Evolutionary conservation across 2,329 filamentous ascomycete species (phyloP).

Genomic region (Fusarium brachygibbosum): DNA sequence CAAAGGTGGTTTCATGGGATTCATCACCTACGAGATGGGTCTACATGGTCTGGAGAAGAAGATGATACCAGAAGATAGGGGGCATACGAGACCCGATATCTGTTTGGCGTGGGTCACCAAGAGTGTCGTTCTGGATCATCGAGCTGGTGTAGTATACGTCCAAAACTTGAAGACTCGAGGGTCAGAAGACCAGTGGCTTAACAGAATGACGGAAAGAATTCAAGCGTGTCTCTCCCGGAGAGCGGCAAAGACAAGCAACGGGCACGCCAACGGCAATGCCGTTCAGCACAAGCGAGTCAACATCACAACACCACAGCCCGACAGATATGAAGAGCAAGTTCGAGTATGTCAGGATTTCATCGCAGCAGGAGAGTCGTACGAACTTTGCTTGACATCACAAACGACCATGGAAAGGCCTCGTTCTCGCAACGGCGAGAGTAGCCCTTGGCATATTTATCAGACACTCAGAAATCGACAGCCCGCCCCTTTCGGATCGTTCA

Average conservation of each 20-base stretch:
- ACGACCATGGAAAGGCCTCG: conserved; percentile 69
- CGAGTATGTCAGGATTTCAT: conserved; percentile 77
- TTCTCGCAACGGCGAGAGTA: conserved; percentile 30
- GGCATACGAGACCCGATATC: conserved; percentile 73
- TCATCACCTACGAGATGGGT: conserved; percentile 86
- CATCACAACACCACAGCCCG: conserved; percentile 58
- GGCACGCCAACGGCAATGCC: conserved; percentile 31
- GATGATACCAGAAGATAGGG: conserved; percentile 46
- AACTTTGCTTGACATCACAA: conserved; percentile 85
- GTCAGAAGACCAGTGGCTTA: conserved; percentile 52
- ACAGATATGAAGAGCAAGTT: conserved; percentile 76
- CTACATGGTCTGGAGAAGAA: conserved; percentile 59
- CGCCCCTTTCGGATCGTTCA: conserved; percentile 86
- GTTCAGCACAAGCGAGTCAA: conserved; percentile 14
- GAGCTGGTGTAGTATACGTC: conserved; percentile 70
- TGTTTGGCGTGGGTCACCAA: conserved; percentile 82
- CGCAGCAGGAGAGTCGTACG: conserved; percentile 84
- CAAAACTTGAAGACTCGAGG: conserved; percentile 61
- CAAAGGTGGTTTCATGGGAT: conserved; percentile 87
- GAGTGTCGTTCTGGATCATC: conserved; percentile 83
- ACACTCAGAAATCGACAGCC: conserved; percentile 79
- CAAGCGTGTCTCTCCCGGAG: conserved; percentile 54
- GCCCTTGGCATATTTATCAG: conserved; percentile 79
- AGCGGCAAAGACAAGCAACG: conserved; percentile 11
- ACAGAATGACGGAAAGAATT: conserved; percentile 49